Percentiles rank a stretch among this genome's conserved stretches.
phyloP scores from a whole-genome alignment of 495 filamentous ascomycete species.

The Thozetella sp. region DNA sequence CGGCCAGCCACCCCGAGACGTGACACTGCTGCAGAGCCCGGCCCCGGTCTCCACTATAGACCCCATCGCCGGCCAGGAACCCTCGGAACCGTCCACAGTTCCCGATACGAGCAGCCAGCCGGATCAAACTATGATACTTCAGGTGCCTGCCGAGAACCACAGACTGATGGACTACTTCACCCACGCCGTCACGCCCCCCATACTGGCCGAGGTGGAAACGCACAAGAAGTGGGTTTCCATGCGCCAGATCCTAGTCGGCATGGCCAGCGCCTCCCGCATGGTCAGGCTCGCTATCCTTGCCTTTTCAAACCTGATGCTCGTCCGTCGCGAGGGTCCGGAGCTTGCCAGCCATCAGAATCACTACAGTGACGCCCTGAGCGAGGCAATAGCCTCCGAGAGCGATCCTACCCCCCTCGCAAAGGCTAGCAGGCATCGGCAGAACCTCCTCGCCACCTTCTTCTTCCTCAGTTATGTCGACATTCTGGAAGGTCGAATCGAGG shows the following conservation, averaged over 20 bases:
- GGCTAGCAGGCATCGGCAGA: conserved; percentile 4
- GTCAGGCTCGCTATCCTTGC: conserved; percentile 26
- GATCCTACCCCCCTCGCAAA: neutral
- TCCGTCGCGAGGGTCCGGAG: conserved; percentile 5
- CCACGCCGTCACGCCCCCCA: conserved; percentile 24
- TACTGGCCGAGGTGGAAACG: conserved; percentile 31
- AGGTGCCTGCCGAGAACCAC: conserved; percentile 1
- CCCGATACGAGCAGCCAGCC: too few species aligned
- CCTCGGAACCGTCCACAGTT: too few species aligned
- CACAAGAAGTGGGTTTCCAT: conserved; percentile 28
- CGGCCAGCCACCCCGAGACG: too few species aligned
- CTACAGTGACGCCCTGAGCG: conserved; percentile 2
- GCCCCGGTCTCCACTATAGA: too few species aligned
- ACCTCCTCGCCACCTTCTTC: conserved; percentile 27
- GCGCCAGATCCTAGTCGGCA: conserved; percentile 24
- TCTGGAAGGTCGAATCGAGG: conserved; percentile 17
- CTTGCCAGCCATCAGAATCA: conserved; percentile 11
- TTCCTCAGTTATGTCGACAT: conserved; percentile 31
- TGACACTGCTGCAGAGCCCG: too few species aligned
- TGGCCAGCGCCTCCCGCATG: conserved; percentile 24
- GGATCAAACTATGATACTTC: too few species aligned
- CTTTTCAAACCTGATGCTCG: conserved; percentile 23
- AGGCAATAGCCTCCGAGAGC: neutral
- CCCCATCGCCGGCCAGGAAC: too few species aligned
- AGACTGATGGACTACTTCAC: conserved; percentile 26